Percentiles rank a stretch among this genome's conserved stretches.
phyloP scores from a whole-genome alignment of 2,329 filamentous ascomycete genomes.

The Alternaria ethzedia region DNA sequence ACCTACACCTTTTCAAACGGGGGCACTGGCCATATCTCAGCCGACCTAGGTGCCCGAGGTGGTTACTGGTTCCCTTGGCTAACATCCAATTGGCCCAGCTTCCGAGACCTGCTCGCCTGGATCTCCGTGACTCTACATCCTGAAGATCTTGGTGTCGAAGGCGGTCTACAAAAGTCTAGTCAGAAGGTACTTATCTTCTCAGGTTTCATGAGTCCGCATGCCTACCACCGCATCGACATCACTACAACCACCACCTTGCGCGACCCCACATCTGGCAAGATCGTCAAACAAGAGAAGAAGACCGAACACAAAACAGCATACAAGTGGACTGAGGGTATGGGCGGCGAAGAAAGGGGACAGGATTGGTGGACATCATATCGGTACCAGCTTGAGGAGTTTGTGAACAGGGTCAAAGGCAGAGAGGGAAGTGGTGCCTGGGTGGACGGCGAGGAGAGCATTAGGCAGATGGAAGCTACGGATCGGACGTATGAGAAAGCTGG shows the following conservation, averaged over 20 bases:
- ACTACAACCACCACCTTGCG: conserved; percentile 3
- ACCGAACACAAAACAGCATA: conserved; percentile 25
- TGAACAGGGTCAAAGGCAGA: conserved; percentile 37
- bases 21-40: conserved; percentile 17
- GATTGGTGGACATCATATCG: conserved; percentile 45
- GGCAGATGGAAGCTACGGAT: conserved; percentile 47
- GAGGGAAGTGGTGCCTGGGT: conserved; percentile 39
- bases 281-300: conserved; percentile 12
- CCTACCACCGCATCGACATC: conserved; percentile 33
- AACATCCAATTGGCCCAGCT: conserved; percentile 27
- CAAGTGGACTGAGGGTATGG: conserved; percentile 41
- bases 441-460: conserved; percentile 42
- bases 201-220: conserved; percentile 28
- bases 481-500: conserved; percentile 42
- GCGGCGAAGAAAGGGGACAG: conserved; percentile 26
- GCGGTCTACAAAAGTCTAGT: conserved; percentile 13
- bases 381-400: conserved; percentile 47
- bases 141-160: conserved; percentile 5
- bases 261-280: conserved; percentile 4
- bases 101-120: conserved; percentile 11
- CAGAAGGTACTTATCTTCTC: conserved; percentile 19
- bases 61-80: conserved; percentile 28
- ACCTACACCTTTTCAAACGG: conserved; percentile 31
- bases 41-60: conserved; percentile 22
- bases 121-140: conserved; percentile 17